Evolutionary conservation across 331 rosid genomes (phyloP).

Genomic region (Cydonia oblonga): DNA sequence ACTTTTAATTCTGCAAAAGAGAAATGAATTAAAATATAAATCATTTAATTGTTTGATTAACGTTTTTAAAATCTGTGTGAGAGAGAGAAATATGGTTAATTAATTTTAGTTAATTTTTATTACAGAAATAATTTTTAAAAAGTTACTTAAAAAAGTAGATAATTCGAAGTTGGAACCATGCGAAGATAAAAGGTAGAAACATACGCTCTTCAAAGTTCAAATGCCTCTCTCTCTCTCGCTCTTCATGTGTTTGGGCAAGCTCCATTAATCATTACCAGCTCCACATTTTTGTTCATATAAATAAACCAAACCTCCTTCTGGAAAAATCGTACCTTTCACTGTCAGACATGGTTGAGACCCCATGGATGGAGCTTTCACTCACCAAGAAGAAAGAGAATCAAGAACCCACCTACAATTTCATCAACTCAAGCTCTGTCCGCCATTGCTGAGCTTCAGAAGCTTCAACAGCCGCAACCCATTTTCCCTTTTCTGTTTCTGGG

Average conservation of each 20-base stretch:
- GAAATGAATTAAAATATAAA: too few species aligned
- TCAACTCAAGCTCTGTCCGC: slow-evolving; percentile 33
- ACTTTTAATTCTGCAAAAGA: not conserved
- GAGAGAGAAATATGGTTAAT: too few species aligned
- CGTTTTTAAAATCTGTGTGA: not conserved
- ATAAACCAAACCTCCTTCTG: not conserved
- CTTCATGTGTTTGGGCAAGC: slow-evolving; percentile 27
- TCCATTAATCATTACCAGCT: slow-evolving; percentile 21
- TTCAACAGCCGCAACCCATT: slow-evolving; percentile 28
- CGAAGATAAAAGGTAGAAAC: not conserved
- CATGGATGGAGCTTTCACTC: slow-evolving; percentile 51
- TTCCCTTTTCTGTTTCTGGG: slow-evolving; percentile 41
- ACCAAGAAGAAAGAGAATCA: slow-evolving; percentile 34
- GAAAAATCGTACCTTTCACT: slow-evolving; percentile 7
- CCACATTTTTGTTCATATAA: not conserved
- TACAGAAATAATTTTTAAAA: not conserved
- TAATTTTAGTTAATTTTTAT: not conserved
- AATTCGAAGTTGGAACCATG: too few species aligned
- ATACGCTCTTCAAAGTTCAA: slow-evolving; percentile 1
- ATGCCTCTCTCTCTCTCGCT: slow-evolving; percentile 12
- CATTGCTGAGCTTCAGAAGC: slow-evolving; percentile 28
- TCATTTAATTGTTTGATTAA: too few species aligned
- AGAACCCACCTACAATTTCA: slow-evolving; percentile 33
- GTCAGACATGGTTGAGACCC: slow-evolving; percentile 42
- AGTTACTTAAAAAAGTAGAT: not conserved